These are phyloP conservation scores for Xanthoceras sorbifolium DNA, from an alignment of 345 rosid species.

Conservation along the genomic window DNA sequence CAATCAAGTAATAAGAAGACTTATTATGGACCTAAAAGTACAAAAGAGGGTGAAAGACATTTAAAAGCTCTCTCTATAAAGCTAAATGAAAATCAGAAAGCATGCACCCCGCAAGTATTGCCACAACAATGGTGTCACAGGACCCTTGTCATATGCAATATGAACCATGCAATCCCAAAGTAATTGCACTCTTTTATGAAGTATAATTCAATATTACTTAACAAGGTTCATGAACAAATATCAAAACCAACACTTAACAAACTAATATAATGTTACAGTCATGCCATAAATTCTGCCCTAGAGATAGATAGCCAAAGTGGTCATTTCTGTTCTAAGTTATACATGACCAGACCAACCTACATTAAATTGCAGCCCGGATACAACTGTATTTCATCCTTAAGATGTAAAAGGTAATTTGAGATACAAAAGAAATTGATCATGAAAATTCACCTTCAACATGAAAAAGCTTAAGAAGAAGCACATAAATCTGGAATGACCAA, in stretches of 20 bases:
- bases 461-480: slow-evolving; percentile 2
- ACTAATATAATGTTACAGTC: neutral
- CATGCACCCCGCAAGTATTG: neutral
- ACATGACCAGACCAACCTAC: neutral
- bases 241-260: neutral
- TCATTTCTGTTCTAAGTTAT: neutral
- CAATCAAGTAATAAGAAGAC: neutral
- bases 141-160: neutral
- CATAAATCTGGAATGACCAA: slow-evolving; percentile 1
- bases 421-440: neutral
- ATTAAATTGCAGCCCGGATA: neutral
- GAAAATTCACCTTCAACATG: neutral
- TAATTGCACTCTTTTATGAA: neutral
- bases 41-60: neutral
- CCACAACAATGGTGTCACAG: neutral
- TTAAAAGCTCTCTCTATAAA: neutral
- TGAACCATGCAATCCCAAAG: neutral
- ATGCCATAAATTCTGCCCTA: neutral
- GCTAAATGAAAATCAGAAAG: neutral
- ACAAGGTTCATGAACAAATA: too few species aligned
- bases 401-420: neutral
- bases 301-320: neutral
- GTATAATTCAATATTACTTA: neutral
- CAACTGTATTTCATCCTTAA: neutral
- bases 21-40: neutral